These are phyloP conservation scores for Fusarium secorum DNA, from an alignment of 2,329 filamentous ascomycete genomes.

Conservation along the genomic window DNA sequence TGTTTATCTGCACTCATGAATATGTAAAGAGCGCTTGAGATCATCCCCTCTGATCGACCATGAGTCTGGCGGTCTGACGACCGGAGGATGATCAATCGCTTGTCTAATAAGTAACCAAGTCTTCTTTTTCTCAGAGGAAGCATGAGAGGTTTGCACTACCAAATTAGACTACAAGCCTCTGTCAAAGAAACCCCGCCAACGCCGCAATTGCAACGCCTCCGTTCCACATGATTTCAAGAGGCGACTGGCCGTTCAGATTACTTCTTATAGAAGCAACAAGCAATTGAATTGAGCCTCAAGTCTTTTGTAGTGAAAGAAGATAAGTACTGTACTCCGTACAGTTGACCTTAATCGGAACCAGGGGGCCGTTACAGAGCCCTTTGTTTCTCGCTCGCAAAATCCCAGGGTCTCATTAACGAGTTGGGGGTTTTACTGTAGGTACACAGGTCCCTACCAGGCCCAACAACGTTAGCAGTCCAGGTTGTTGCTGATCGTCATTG, in stretches of 20 bases:
- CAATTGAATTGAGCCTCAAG: not conserved
- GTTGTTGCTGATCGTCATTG: conserved; percentile 23
- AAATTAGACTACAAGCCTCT: not conserved
- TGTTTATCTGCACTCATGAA: not conserved
- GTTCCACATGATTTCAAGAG: conserved; percentile 24
- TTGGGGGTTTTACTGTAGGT: not conserved
- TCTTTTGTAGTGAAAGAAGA: not conserved
- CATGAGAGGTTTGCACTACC: conserved; percentile 4
- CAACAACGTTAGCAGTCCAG: conserved; percentile 14
- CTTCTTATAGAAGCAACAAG: not conserved
- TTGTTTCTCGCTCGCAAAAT: not conserved
- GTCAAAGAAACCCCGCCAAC: conserved; percentile 16
- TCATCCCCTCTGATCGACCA: conserved; percentile 28
- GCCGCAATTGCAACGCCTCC: conserved; percentile 23
- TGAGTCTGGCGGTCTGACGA: conserved; percentile 25
- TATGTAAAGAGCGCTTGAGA: not conserved
- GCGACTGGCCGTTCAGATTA: conserved; percentile 6
- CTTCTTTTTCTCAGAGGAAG: not conserved
- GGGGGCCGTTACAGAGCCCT: not conserved
- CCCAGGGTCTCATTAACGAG: not conserved
- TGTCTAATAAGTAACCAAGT: not conserved
- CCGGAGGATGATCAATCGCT: conserved; percentile 22
- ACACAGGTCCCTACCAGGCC: not conserved
- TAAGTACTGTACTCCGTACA: not conserved
- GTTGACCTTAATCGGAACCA: not conserved